These are phyloP conservation scores for Osmozyma mogii DNA, from an alignment of 805 yeast genomes.

Conservation along the genomic window DNA sequence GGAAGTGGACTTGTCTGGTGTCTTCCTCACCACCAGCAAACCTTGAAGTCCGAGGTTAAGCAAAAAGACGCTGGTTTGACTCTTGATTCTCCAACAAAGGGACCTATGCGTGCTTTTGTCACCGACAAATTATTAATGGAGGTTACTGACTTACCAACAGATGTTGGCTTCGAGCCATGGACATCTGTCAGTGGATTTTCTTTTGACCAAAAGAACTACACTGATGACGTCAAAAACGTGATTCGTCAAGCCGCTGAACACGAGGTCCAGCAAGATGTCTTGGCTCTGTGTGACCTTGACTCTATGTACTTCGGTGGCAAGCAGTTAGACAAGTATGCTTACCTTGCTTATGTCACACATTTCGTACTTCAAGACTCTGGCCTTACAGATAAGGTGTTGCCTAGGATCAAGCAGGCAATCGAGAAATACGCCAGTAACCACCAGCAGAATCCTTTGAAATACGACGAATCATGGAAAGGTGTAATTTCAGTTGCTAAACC, in stretches of 20 bases:
- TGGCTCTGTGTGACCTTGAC: slow-evolving; percentile 53
- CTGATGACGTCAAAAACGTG: slow-evolving; percentile 23
- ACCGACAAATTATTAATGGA: slow-evolving; percentile 34
- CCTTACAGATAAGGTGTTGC: slow-evolving; percentile 45
- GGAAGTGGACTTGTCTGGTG: slow-evolving; percentile 38
- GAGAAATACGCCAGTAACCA: slow-evolving; percentile 59
- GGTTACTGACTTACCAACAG: slow-evolving; percentile 32
- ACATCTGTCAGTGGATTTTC: slow-evolving; percentile 21
- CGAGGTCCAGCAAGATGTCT: slow-evolving; percentile 50
- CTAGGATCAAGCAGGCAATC: slow-evolving; percentile 59
- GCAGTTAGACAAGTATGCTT: slow-evolving; percentile 82
- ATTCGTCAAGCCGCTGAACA: slow-evolving; percentile 42
- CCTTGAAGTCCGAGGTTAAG: slow-evolving; percentile 22
- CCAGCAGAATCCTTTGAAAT: slow-evolving; percentile 67
- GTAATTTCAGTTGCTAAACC: slow-evolving; percentile 61
- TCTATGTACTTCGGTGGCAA: slow-evolving; percentile 93
- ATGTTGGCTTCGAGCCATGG: slow-evolving; percentile 50
- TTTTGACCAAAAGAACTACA: slow-evolving; percentile 10
- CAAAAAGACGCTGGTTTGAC: slow-evolving; percentile 22
- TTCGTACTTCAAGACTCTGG: slow-evolving; percentile 50
- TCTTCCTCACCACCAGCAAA: slow-evolving; percentile 43
- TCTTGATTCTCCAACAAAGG: slow-evolving; percentile 45
- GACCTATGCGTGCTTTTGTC: slow-evolving; percentile 37
- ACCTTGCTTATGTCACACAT: slow-evolving; percentile 66
- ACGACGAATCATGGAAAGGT: slow-evolving; percentile 77